Conservation (phyloP, 306 rosid species). For the Vigna nakashimae region DNA sequence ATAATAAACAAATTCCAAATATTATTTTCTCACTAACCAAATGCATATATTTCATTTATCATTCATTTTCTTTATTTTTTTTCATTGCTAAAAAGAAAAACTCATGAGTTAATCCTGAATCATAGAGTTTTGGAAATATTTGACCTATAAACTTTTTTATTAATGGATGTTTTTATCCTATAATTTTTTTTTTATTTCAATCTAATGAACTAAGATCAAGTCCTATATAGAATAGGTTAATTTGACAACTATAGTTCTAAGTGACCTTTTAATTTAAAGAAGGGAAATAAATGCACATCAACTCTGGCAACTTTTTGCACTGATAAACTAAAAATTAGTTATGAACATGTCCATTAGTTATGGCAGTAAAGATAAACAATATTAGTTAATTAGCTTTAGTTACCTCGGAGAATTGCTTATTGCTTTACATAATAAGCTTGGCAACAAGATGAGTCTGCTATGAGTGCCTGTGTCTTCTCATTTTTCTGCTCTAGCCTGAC, state of each 20-base stretch:
- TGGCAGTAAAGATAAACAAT: slow-evolving; percentile 35
- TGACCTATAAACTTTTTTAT: too few species aligned
- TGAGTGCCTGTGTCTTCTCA: slow-evolving; percentile 15
- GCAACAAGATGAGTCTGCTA: neutral
- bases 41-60: too few species aligned
- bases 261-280: slow-evolving; percentile 32
- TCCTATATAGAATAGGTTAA: too few species aligned
- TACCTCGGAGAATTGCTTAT: slow-evolving; percentile 6
- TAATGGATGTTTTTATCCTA: too few species aligned
- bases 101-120: too few species aligned
- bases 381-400: slow-evolving; percentile 22
- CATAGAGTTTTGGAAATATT: too few species aligned
- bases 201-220: too few species aligned
- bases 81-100: too few species aligned
- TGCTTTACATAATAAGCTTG: slow-evolving; percentile 19
- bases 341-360: slow-evolving; percentile 44
- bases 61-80: too few species aligned
- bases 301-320: slow-evolving; percentile 15
- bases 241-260: neutral
- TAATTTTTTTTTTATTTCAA: too few species aligned
- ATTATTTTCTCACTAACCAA: too few species aligned
- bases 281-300: slow-evolving; percentile 29
- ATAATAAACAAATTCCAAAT: too few species aligned
- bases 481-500: neutral
- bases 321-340: slow-evolving; percentile 44